phyloP scores from a whole-genome alignment of 345 rosid genomes.

The Hibiscus trionum region DNA sequence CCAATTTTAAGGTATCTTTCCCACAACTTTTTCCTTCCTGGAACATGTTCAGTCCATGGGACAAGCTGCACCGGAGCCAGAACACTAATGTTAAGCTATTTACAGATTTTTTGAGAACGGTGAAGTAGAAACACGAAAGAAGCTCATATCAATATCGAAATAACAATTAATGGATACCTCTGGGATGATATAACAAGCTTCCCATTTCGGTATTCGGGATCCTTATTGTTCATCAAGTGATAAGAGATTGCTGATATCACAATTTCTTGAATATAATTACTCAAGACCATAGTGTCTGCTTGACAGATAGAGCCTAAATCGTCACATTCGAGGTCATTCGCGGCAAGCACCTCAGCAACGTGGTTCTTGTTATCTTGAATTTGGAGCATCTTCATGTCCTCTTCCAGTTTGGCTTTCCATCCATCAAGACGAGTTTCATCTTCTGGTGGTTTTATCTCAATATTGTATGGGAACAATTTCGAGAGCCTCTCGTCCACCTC shows the following conservation, averaged over 20 bases:
- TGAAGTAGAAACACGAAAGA: background rate
- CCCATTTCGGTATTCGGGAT: slow-evolving; percentile 87
- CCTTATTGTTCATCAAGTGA: slow-evolving; percentile 67
- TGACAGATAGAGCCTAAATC: slow-evolving; percentile 75
- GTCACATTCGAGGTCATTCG: slow-evolving; percentile 84
- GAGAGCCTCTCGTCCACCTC: slow-evolving; percentile 50
- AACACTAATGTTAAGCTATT: slow-evolving; percentile 3
- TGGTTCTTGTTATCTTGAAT: slow-evolving; percentile 84
- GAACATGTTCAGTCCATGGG: slow-evolving; percentile 84
- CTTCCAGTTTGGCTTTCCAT: slow-evolving; percentile 82
- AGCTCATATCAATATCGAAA: background rate
- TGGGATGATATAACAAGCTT: slow-evolving; percentile 84
- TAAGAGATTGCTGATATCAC: slow-evolving; percentile 76
- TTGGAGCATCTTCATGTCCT: slow-evolving; percentile 76
- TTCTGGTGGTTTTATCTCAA: slow-evolving; percentile 69
- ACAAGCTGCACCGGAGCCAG: slow-evolving; percentile 57
- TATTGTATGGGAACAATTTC: slow-evolving; percentile 61
- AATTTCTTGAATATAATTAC: slow-evolving; percentile 76
- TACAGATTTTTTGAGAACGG: background rate
- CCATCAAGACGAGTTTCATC: slow-evolving; percentile 61
- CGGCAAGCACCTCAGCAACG: slow-evolving; percentile 84
- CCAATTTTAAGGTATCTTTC: slow-evolving; percentile 62
- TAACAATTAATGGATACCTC: slow-evolving; percentile 34
- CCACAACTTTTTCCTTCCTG: slow-evolving; percentile 62
- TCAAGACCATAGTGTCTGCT: slow-evolving; percentile 62